These are phyloP conservation scores for Pachyrhizus erosus DNA, from an alignment of 306 rosid genomes.

Conservation along the genomic window DNA sequence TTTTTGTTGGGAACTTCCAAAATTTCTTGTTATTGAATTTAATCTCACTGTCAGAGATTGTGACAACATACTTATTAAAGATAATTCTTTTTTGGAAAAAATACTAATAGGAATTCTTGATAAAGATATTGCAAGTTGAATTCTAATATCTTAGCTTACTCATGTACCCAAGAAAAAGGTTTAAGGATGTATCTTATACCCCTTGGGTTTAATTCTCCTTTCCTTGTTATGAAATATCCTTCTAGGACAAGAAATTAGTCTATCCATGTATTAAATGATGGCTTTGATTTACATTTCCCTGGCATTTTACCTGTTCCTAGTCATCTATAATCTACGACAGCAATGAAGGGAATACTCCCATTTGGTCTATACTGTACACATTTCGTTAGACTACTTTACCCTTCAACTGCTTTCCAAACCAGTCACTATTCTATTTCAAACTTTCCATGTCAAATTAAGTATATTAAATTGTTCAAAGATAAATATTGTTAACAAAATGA, in stretches of 20 bases:
- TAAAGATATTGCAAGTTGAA: background rate
- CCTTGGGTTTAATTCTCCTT: background rate
- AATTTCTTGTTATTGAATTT: constrained; percentile 14
- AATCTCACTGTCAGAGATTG: constrained; percentile 4
- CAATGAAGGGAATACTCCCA: background rate
- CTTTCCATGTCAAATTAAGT: background rate
- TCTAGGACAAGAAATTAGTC: background rate
- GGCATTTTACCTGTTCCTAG: background rate
- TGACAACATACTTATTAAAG: background rate
- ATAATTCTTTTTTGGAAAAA: background rate
- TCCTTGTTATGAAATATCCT: background rate
- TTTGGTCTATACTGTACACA: background rate
- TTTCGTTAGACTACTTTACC: background rate
- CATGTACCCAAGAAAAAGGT: background rate
- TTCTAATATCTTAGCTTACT: background rate
- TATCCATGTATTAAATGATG: background rate
- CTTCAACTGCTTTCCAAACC: background rate
- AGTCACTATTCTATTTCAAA: background rate
- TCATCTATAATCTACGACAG: background rate
- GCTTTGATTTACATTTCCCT: background rate
- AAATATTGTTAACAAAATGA: too few relatives aligned
- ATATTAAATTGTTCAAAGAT: background rate
- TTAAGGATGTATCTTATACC: background rate
- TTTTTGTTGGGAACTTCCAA: constrained; percentile 17
- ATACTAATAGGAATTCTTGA: background rate